These are phyloP conservation scores for Nepenthes gracilis DNA, from an alignment of 148 eudicot genomes.

Conservation along the genomic window DNA sequence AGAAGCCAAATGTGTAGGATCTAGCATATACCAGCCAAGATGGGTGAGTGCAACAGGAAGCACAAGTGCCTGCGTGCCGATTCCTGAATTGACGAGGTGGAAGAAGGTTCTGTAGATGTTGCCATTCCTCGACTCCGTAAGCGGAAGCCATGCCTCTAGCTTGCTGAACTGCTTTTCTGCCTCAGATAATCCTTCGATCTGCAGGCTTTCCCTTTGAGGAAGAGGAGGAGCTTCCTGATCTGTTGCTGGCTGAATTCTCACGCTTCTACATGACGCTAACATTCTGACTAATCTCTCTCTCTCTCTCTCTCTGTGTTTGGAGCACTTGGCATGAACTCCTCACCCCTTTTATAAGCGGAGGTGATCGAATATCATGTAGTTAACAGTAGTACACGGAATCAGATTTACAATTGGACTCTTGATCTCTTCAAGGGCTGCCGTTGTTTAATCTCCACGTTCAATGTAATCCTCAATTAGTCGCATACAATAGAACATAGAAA, in stretches of 20 bases:
- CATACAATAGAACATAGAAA: too few species aligned
- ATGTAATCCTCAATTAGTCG: too few species aligned
- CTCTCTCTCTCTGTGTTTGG: too few species aligned
- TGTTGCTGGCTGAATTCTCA: neutral
- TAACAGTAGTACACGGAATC: too few species aligned
- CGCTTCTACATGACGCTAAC: neutral
- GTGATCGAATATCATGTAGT: too few species aligned
- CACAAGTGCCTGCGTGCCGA: constrained; percentile 26
- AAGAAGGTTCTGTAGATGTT: constrained; percentile 27
- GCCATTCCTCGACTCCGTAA: constrained; percentile 42
- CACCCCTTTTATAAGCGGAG: too few species aligned
- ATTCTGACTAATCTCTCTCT: too few species aligned
- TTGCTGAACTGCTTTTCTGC: neutral
- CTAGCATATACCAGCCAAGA: constrained; percentile 18
- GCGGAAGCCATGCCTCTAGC: constrained; percentile 19
- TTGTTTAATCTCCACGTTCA: too few species aligned
- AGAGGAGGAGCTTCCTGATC: neutral
- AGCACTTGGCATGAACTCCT: too few species aligned
- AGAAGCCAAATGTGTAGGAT: neutral
- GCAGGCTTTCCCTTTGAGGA: neutral
- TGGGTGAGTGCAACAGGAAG: constrained; percentile 27
- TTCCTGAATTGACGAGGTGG: constrained; percentile 29
- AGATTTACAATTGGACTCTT: too few species aligned
- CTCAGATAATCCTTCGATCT: neutral
- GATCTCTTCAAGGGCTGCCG: too few species aligned